phyloP scores from a whole-genome alignment of 352 stramenopile genomes.

The Phytophthora citricola region DNA sequence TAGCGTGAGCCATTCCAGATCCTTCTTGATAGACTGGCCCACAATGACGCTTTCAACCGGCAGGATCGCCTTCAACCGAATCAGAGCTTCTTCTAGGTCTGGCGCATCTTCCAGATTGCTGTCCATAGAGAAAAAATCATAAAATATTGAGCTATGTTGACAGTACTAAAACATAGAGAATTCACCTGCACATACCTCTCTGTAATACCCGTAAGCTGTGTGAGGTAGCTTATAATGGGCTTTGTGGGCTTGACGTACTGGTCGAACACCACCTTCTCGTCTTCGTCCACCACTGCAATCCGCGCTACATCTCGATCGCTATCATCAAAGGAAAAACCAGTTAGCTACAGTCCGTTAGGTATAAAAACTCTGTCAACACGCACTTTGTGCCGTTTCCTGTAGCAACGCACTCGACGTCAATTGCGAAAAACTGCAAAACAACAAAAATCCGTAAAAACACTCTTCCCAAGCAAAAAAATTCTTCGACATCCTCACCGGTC shows the following conservation, averaged over 20 bases:
- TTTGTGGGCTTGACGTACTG: slow-evolving; percentile 89
- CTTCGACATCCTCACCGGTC: slow-evolving; percentile 48
- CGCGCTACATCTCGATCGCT: slow-evolving; percentile 91
- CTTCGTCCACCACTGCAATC: slow-evolving; percentile 90
- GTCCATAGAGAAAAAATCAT: slow-evolving; percentile 6
- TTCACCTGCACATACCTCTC: slow-evolving; percentile 50
- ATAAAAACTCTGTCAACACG: slow-evolving; percentile 13
- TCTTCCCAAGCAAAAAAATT: not conserved
- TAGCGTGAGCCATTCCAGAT: slow-evolving; percentile 91
- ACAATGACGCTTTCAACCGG: slow-evolving; percentile 90
- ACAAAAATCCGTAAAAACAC: not conserved
- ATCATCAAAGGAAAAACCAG: not conserved
- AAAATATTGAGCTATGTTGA: not conserved
- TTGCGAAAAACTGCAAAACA: slow-evolving; percentile 84
- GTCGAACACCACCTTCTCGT: slow-evolving; percentile 89
- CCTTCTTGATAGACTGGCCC: slow-evolving; percentile 93
- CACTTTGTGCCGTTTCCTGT: slow-evolving; percentile 83
- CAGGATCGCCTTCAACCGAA: slow-evolving; percentile 77
- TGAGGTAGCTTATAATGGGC: slow-evolving; percentile 91
- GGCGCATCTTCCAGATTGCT: slow-evolving; percentile 75
- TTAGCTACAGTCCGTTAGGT: not conserved
- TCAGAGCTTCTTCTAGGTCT: slow-evolving; percentile 75
- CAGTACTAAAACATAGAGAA: no score
- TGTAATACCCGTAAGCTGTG: slow-evolving; percentile 89
- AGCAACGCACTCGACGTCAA: slow-evolving; percentile 94